Base-by-base conservation (phyloP, 192 early-diverging fungal species). In the Dimargaris verticillata region DNA sequence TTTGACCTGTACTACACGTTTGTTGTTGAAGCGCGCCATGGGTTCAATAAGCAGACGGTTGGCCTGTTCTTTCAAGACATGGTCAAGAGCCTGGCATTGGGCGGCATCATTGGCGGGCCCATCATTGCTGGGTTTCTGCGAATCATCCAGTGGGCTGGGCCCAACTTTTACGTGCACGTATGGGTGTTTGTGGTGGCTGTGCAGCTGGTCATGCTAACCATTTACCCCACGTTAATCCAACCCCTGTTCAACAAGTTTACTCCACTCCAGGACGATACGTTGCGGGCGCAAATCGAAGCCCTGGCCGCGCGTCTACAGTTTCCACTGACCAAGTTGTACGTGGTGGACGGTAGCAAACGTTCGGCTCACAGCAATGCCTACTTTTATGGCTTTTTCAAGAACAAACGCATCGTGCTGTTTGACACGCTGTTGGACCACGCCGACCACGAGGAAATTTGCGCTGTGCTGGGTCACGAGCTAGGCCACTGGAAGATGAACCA, bases 221-320 rank as follows among this genome's bases (percentile, higher is more conserved):
- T 98, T 55, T 98, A 82, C 68, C 95, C 95, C 18, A 95, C 93
- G 5, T 69, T 93, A 42, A 95, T 98, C 70, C 93, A 96, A 63
- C 95, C 95, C n/a, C 74, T 96, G 61, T 98, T 98, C 75, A 98
- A 96, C 84, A 95, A 88, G 60, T 87, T 93, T 58, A 85, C 84
- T 1, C 84, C 93, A 17, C 77, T 98, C 14, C 78, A 81, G 5
- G 84, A 88, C 15, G 93, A 91, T 44, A 76, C 85, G 62, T 77
- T 98, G 50, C 81, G 85, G 20, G 72, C 64, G 11, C 80, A 81
- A 59, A 95, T 98, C 61, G 87, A 91, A 65, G 81, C 69, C 0
- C 74, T 98, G 61, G 89, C 92, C 6, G 69, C 77, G 44, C 79
- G 87, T 38, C 76, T 95, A 63, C 70, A 81, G 11, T 98, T 95